Base-by-base conservation (phyloP, 768 basidiomycete genomes). In the Naganishia friedmannii region DNA sequence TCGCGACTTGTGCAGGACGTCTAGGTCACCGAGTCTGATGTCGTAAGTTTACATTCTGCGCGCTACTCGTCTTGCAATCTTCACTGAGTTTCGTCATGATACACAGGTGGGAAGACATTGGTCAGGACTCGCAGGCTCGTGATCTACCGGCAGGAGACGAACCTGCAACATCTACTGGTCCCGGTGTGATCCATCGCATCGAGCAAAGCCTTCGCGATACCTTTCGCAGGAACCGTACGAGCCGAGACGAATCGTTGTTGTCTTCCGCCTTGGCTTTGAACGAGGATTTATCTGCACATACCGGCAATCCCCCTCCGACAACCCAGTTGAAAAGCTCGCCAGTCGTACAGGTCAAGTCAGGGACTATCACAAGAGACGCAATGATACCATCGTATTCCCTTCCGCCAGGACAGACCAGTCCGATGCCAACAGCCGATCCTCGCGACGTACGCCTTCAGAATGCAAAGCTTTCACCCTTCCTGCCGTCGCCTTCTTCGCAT, bases 351-450 rank as follows among this genome's bases (percentile, higher is more conserved):
- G 34, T 37, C 12, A 4, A 37, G 4, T 37, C 34, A 15, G 21
- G 37, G 23, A 21, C 23, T 29, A 42, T 29, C 34, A 26, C 37
- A 29, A 31, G 13, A 54, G 32, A 42, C 37, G 42, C 53, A 9
- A 54, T 32, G 29, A 77, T 82, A 9, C 86, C 85, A 3, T 87
- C 87, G 65, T 82, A 88, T 68, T 89, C 88, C 3, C 78, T 90
- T 54, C 81, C 85, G 15, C 85, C 87, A 26, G 67, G 51, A 15
- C 85, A 84, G 76, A 83, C 84, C 13, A 92, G 91, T 9, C 89
- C 90, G n/a, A 86, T 93, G 45, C 92, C 92, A 48, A 86, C 87
- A 21, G 86, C 87, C 13, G 88, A 89, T 31, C 84, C 87, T 17
- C 86, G 86, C 34, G 91, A 92, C 81, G 78, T 84, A 84, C 32